These are phyloP conservation scores for Vickermania ingenoplastis DNA, from an alignment of 208 protist species.

Conservation along the genomic window DNA sequence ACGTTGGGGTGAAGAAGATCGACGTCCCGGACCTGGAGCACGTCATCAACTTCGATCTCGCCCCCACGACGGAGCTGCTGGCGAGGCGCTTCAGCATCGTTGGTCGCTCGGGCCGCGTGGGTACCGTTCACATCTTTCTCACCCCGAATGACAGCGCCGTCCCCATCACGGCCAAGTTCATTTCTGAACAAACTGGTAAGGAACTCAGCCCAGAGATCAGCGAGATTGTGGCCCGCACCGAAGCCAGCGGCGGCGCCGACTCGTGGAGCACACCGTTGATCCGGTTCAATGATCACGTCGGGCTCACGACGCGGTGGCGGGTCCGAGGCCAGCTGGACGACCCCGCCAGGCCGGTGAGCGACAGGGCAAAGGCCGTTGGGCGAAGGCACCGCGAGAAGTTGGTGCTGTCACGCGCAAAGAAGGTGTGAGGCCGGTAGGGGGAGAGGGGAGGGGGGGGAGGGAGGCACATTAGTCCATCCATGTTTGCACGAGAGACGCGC, in stretches of 20 bases:
- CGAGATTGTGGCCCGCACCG: conserved; percentile 11
- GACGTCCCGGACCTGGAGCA: conserved; percentile 91
- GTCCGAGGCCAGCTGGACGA: background rate
- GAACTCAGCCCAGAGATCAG: conserved; percentile 20
- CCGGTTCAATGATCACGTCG: background rate
- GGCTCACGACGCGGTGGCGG: background rate
- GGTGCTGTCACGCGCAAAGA: no score
- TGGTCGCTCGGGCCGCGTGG: conserved; percentile 90
- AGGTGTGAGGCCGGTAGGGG: no score
- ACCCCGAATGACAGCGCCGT: conserved; percentile 40
- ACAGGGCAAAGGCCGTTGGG: background rate
- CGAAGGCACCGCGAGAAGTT: no score
- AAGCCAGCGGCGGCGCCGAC: conserved; percentile 17
- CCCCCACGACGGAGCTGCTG: conserved; percentile 94
- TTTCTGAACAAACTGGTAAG: conserved; percentile 35
- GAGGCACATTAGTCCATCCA: no score
- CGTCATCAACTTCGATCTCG: conserved; percentile 96
- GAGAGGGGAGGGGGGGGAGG: no score
- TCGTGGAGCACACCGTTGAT: conserved; percentile 22
- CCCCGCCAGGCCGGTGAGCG: background rate
- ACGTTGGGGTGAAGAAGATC: conserved; percentile 90
- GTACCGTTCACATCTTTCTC: conserved; percentile 92
- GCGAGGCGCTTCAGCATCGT: conserved; percentile 97
- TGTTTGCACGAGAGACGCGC: no score
- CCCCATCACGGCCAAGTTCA: conserved; percentile 40